Percentiles rank a stretch among this genome's conserved stretches.
These are phyloP conservation scores for Hymenoscyphus fructigenus DNA, from an alignment of 2,329 filamentous ascomycete species.

Conservation along the genomic window DNA sequence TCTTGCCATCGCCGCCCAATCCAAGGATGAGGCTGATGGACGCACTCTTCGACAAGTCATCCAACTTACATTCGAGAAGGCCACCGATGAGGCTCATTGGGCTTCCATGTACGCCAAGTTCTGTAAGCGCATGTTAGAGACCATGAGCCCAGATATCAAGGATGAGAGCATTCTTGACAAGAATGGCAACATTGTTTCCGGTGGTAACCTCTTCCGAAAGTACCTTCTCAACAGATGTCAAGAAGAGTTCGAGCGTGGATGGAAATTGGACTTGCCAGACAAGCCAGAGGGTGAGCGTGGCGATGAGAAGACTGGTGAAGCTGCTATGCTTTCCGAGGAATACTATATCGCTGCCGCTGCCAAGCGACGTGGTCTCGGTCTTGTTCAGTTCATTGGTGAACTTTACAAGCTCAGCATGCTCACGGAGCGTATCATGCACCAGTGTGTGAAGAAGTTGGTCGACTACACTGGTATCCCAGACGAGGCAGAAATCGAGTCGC, in stretches of 20 bases:
- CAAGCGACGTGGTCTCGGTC: slow-evolving; percentile 94
- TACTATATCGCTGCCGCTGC: slow-evolving; percentile 93
- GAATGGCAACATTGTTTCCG: slow-evolving; percentile 81
- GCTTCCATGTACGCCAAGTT: slow-evolving; percentile 98
- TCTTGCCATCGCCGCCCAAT: slow-evolving; percentile 86
- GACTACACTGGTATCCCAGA: slow-evolving; percentile 93
- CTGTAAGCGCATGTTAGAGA: slow-evolving; percentile 94
- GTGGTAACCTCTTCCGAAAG: slow-evolving; percentile 94
- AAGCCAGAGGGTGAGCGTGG: slow-evolving; percentile 67
- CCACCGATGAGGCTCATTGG: slow-evolving; percentile 97
- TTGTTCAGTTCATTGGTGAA: slow-evolving; percentile 99
- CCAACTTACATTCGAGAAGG: slow-evolving; percentile 98
- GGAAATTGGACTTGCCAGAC: slow-evolving; percentile 82
- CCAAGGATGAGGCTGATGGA: slow-evolving; percentile 91
- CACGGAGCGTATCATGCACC: slow-evolving; percentile 99
- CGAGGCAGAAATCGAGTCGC: slow-evolving; percentile 92
- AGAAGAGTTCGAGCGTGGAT: slow-evolving; percentile 97
- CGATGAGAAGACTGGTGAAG: slow-evolving; percentile 63
- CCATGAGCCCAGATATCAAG: slow-evolving; percentile 90
- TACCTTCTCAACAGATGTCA: slow-evolving; percentile 98
- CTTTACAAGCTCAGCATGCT: slow-evolving; percentile 98
- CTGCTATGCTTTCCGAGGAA: slow-evolving; percentile 86
- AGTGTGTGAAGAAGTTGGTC: slow-evolving; percentile 95
- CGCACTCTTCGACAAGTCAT: slow-evolving; percentile 96
- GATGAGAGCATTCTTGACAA: slow-evolving; percentile 95